These are phyloP conservation scores for Fistulifera pelliculosa DNA, from an alignment of 108 stramenopile species.

Conservation along the genomic window DNA sequence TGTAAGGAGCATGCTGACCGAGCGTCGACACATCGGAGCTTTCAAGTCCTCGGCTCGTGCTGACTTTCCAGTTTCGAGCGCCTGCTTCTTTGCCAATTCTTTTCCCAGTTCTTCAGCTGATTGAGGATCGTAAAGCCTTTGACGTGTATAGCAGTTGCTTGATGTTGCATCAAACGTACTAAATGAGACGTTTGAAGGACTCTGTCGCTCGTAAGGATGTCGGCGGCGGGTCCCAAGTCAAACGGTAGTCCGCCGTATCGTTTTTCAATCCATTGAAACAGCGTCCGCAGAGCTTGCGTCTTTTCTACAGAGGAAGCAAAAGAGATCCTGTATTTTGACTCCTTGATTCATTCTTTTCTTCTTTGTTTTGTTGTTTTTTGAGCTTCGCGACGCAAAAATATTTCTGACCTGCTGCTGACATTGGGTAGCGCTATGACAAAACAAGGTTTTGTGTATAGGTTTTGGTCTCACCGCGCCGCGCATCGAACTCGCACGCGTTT, in stretches of 20 bases:
- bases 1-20: slow-evolving; percentile 72
- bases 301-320: slow-evolving; percentile 7
- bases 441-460: too few relatives aligned
- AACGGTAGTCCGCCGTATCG: slow-evolving; percentile 36
- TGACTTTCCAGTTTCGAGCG: slow-evolving; percentile 60
- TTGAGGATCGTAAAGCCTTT: slow-evolving; percentile 37
- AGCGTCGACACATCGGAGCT: slow-evolving; percentile 67
- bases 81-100: slow-evolving; percentile 26
- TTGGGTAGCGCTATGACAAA: too few relatives aligned
- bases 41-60: slow-evolving; percentile 59
- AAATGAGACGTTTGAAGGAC: slow-evolving; percentile 15
- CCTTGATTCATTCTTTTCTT: too few relatives aligned
- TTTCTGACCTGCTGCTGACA: too few relatives aligned
- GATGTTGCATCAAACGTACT: slow-evolving; percentile 27
- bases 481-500: too few relatives aligned
- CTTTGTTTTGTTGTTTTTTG: too few relatives aligned
- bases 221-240: slow-evolving; percentile 16
- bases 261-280: slow-evolving; percentile 41
- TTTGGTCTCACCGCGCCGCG: too few relatives aligned
- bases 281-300: slow-evolving; percentile 9
- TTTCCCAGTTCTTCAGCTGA: slow-evolving; percentile 41
- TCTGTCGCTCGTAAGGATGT: slow-evolving; percentile 14
- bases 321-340: too few relatives aligned
- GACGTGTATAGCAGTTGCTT: slow-evolving; percentile 59
- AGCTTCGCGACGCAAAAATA: too few relatives aligned